Evolutionary conservation across 371 early-diverging fungal genomes (phyloP).

Genomic region (Nematocida sp.): DNA sequence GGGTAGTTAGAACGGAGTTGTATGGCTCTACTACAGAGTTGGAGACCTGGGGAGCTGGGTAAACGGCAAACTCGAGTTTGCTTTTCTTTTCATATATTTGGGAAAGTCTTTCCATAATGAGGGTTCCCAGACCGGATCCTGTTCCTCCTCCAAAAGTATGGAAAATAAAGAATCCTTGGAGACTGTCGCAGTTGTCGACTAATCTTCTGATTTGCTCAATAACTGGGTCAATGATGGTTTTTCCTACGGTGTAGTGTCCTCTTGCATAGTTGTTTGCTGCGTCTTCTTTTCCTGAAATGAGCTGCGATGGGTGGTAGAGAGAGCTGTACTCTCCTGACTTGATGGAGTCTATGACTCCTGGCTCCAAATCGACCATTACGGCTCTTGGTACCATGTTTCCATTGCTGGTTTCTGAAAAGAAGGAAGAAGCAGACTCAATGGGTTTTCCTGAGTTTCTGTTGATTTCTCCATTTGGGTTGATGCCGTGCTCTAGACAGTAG

Average conservation of each 20-base stretch:
- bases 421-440: conserved; percentile 82
- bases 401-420: conserved; percentile 82
- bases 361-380: conserved; percentile 91
- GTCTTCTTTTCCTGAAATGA: conserved; percentile 95
- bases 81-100: conserved; percentile 94
- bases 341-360: conserved; percentile 90
- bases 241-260: conserved; percentile 97
- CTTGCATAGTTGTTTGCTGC: conserved; percentile 99
- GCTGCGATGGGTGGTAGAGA: conserved; percentile 93
- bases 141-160: conserved; percentile 97
- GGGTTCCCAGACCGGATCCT: conserved; percentile 94
- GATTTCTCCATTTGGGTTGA: conserved; percentile 79
- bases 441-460: conserved; percentile 68
- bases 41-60: conserved; percentile 94
- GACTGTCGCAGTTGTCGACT: conserved; percentile 86
- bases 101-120: conserved; percentile 87
- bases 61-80: conserved; percentile 94
- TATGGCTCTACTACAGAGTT: conserved; percentile 87
- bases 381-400: conserved; percentile 97
- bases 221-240: conserved; percentile 87
- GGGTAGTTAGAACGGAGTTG: conserved; percentile 94
- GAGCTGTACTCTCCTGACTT: conserved; percentile 86
- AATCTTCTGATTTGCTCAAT: conserved; percentile 90
- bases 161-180: conserved; percentile 65
- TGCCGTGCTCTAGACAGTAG: conserved; percentile 90